Conservation (phyloP, 1,284 basidiomycete species). For the Lentinula novae-zelandiae region DNA sequence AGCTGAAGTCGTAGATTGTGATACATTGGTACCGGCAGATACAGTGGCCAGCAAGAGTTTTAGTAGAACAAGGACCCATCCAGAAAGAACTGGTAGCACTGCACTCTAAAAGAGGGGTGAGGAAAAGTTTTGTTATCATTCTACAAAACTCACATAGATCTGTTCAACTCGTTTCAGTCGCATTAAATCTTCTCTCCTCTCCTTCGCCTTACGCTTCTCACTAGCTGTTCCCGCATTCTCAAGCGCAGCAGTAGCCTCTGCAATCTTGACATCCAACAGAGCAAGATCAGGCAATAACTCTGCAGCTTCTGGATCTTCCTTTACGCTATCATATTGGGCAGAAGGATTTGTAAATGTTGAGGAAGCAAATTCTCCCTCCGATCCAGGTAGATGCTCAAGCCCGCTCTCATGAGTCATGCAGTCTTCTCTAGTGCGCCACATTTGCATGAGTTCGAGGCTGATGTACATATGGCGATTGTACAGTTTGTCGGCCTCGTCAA, state of each 20-base stretch:
- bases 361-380: constrained; percentile 49
- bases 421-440: constrained; percentile 94
- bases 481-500: constrained; percentile 92
- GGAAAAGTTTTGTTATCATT: neutral
- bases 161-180: constrained; percentile 84
- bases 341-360: constrained; percentile 31
- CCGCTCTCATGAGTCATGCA: constrained; percentile 94
- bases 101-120: constrained; percentile 46
- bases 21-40: constrained; percentile 64
- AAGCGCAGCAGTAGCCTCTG: constrained; percentile 60
- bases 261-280: constrained; percentile 66
- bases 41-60: constrained; percentile 89
- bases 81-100: constrained; percentile 78
- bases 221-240: constrained; percentile 46
- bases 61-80: constrained; percentile 85
- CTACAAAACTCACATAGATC: constrained; percentile 73
- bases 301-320: constrained; percentile 48
- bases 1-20: constrained; percentile 58
- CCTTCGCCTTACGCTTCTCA: constrained; percentile 63
- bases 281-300: constrained; percentile 68
- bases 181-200: constrained; percentile 76
- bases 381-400: constrained; percentile 72
- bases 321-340: neutral
- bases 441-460: constrained; percentile 86
- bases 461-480: constrained; percentile 92